phyloP scores from a whole-genome alignment of 805 yeast species.

The Pichia manshurica region DNA sequence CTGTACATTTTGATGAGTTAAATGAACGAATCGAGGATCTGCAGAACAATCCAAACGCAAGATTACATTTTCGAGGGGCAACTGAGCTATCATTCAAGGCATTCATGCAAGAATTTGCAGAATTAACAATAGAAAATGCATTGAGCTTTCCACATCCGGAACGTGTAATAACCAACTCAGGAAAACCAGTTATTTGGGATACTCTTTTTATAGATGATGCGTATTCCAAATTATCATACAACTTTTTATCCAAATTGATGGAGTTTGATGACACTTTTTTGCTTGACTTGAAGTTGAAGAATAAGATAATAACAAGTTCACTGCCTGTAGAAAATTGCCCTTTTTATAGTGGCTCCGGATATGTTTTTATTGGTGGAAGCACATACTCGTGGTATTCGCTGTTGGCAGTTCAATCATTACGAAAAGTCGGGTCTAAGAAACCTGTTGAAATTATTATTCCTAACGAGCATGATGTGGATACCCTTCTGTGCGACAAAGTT shows the following conservation, averaged over 20 bases:
- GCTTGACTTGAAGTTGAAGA: conserved; percentile 40
- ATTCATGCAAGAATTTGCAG: conserved; percentile 14
- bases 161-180: conserved; percentile 15
- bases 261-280: conserved; percentile 36
- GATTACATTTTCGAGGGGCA: neutral
- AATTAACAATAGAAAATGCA: conserved; percentile 12
- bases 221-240: conserved; percentile 11
- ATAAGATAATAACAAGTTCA: conserved; percentile 36
- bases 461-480: conserved; percentile 12
- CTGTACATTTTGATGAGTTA: conserved; percentile 5
- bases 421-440: conserved; percentile 38
- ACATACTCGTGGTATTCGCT: conserved; percentile 37
- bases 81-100: conserved; percentile 1
- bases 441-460: conserved; percentile 29
- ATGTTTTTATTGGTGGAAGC: conserved; percentile 42
- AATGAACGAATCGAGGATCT: neutral
- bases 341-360: conserved; percentile 27
- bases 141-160: conserved; percentile 17
- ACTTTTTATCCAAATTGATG: conserved; percentile 15
- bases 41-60: neutral
- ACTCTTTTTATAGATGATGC: conserved; percentile 18
- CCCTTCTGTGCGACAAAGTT: conserved; percentile 29
- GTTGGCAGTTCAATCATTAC: conserved; percentile 35
- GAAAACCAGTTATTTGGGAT: conserved; percentile 24
- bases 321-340: conserved; percentile 37